These are phyloP conservation scores for Exophiala alcalophila DNA, from an alignment of 2,329 filamentous ascomycete genomes.

Conservation along the genomic window DNA sequence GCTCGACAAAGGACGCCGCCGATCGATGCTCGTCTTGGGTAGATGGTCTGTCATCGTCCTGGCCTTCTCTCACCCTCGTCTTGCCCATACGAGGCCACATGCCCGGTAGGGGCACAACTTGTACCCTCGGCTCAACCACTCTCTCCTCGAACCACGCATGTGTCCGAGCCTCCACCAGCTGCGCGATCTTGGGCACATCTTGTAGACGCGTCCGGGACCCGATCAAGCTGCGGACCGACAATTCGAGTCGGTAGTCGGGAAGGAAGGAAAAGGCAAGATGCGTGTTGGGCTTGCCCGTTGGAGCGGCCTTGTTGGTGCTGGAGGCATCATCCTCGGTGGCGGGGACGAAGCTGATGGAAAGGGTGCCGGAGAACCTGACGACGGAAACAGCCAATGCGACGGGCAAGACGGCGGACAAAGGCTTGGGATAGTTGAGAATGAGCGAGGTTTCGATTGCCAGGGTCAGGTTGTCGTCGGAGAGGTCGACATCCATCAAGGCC, in stretches of 20 bases:
- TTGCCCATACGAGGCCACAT: slow-evolving; percentile 59
- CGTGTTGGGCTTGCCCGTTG: slow-evolving; percentile 63
- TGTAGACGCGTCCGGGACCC: slow-evolving; percentile 61
- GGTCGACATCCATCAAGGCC: slow-evolving; percentile 92
- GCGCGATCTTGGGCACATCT: slow-evolving; percentile 65
- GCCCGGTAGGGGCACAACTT: slow-evolving; percentile 61
- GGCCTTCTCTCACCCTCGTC: slow-evolving; percentile 45
- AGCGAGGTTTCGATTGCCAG: slow-evolving; percentile 92
- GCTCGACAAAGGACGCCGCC: slow-evolving; percentile 13
- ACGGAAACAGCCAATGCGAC: slow-evolving; percentile 90
- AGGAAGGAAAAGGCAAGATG: slow-evolving; percentile 90
- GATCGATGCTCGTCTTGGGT: slow-evolving; percentile 27
- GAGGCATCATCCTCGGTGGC: slow-evolving; percentile 44
- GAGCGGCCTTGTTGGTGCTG: slow-evolving; percentile 27
- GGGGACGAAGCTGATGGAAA: slow-evolving; percentile 91
- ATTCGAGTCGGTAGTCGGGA: slow-evolving; percentile 62
- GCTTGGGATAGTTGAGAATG: slow-evolving; percentile 90
- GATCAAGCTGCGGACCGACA: slow-evolving; percentile 63
- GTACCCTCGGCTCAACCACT: slow-evolving; percentile 63
- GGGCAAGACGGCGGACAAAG: slow-evolving; percentile 80
- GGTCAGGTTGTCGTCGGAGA: slow-evolving; percentile 88
- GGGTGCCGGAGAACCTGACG: slow-evolving; percentile 88
- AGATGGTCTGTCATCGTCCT: slow-evolving; percentile 27
- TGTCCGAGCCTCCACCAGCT: slow-evolving; percentile 61
- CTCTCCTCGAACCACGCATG: slow-evolving; percentile 67